Percentiles rank a stretch among this genome's conserved stretches.
These are phyloP conservation scores for Skeletonema menzelii DNA, from an alignment of 108 stramenopile genomes.

Conservation along the genomic window DNA sequence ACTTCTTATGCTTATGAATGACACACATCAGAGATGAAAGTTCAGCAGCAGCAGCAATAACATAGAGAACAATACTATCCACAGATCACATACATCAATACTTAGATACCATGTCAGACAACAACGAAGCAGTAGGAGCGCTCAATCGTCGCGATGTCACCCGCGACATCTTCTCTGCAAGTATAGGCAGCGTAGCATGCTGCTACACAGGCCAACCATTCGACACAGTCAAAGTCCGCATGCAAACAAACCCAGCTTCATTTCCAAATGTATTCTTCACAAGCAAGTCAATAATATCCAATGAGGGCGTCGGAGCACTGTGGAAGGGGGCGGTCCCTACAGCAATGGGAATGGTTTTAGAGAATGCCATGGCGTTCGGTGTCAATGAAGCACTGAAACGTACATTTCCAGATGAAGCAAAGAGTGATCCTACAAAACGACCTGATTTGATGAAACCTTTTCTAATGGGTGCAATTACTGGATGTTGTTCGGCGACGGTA, in stretches of 20 bases:
- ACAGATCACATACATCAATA: not conserved
- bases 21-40: too few relatives aligned
- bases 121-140: conserved; percentile 9
- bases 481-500: conserved; percentile 79
- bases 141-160: conserved; percentile 68
- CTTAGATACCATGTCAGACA: conserved; percentile 5
- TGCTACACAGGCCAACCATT: conserved; percentile 86
- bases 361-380: conserved; percentile 92
- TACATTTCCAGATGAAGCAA: conserved; percentile 71
- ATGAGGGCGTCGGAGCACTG: conserved; percentile 65
- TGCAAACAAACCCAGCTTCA: conserved; percentile 74
- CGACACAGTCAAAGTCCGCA: conserved; percentile 87
- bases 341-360: conserved; percentile 81
- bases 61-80: not conserved
- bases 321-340: conserved; percentile 92
- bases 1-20: too few relatives aligned
- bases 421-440: conserved; percentile 36
- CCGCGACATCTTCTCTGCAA: conserved; percentile 84
- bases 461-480: conserved; percentile 84
- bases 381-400: conserved; percentile 89
- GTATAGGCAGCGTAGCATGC: conserved; percentile 76
- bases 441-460: conserved; percentile 80
- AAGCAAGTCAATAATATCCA: conserved; percentile 47
- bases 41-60: too few relatives aligned
- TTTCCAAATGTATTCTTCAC: conserved; percentile 54